Conservation (phyloP, 768 basidiomycete species). For the Lactifluus hygrophoroides region DNA sequence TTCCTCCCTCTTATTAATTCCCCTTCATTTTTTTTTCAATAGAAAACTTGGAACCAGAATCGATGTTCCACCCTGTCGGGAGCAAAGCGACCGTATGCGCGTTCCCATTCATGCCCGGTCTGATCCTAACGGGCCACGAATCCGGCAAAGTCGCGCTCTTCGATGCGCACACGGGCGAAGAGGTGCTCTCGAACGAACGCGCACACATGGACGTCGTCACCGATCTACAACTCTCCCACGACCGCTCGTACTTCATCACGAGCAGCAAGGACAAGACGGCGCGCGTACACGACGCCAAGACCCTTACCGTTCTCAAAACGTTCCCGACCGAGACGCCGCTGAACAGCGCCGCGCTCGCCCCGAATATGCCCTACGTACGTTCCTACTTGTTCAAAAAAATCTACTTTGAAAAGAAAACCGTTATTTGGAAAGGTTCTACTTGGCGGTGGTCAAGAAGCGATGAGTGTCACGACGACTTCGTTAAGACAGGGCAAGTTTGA, state of each 20-base stretch:
- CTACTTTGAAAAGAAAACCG: too few relatives aligned
- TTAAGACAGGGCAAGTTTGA: conserved; percentile 95
- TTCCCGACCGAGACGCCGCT: conserved; percentile 89
- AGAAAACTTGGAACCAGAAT: conserved; percentile 71
- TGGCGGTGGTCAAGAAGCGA: conserved; percentile 97
- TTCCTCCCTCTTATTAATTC: not conserved
- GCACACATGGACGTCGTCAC: conserved; percentile 84
- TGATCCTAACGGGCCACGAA: conserved; percentile 92
- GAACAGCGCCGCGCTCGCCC: conserved; percentile 86
- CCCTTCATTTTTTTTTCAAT: not conserved
- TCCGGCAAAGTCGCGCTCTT: conserved; percentile 92
- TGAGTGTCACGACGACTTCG: conserved; percentile 94
- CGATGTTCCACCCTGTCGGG: conserved; percentile 81
- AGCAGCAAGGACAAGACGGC: conserved; percentile 96
- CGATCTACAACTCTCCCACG: conserved; percentile 84
- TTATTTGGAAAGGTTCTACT: conserved; percentile 61
- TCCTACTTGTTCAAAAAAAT: not conserved
- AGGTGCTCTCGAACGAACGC: conserved; percentile 73
- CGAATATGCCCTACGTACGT: conserved; percentile 74
- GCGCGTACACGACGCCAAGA: conserved; percentile 86
- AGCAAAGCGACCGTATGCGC: conserved; percentile 97
- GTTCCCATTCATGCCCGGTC: conserved; percentile 68
- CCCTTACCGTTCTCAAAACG: conserved; percentile 85
- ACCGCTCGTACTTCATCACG: conserved; percentile 92
- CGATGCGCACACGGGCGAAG: conserved; percentile 81